phyloP scores from a whole-genome alignment of 169 alveolate species.

The Plasmodium inui region DNA sequence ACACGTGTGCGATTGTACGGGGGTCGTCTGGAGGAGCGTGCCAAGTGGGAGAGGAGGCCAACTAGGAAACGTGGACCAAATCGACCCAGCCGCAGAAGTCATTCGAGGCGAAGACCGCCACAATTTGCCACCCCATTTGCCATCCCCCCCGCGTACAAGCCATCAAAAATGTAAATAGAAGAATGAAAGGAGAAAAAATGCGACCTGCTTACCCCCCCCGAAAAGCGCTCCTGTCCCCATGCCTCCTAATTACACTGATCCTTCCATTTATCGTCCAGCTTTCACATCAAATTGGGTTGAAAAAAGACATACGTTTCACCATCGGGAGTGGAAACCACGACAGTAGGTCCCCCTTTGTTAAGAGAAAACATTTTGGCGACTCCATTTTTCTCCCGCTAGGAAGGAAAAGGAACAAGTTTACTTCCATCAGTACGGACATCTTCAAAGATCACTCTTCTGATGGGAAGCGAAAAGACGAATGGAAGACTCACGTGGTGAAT shows the following conservation, averaged over 20 bases:
- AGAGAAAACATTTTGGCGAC: not conserved
- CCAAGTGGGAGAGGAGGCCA: not conserved
- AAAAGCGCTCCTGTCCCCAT: conserved; percentile 6
- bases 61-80: not conserved
- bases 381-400: not conserved
- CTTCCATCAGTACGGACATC: not conserved
- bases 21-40: not conserved
- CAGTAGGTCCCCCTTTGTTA: not conserved
- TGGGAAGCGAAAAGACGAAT: not conserved
- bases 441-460: not conserved
- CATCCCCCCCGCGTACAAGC: not conserved
- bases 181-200: conserved; percentile 95
- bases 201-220: conserved; percentile 83
- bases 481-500: not conserved
- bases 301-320: not conserved
- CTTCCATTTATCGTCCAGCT: not conserved
- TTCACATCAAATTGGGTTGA: conserved; percentile 5
- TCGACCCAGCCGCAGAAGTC: not conserved
- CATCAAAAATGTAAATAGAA: conserved; percentile 85
- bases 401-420: conserved; percentile 4
- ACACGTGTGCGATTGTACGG: not conserved
- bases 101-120: not conserved
- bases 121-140: not conserved
- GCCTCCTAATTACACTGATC: not conserved
- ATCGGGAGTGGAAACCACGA: not conserved